Evolutionary conservation across 768 basidiomycete species (phyloP), one percentile per base, ranked within the genome.

Genomic region (Gloeophyllum trabeum): DNA sequence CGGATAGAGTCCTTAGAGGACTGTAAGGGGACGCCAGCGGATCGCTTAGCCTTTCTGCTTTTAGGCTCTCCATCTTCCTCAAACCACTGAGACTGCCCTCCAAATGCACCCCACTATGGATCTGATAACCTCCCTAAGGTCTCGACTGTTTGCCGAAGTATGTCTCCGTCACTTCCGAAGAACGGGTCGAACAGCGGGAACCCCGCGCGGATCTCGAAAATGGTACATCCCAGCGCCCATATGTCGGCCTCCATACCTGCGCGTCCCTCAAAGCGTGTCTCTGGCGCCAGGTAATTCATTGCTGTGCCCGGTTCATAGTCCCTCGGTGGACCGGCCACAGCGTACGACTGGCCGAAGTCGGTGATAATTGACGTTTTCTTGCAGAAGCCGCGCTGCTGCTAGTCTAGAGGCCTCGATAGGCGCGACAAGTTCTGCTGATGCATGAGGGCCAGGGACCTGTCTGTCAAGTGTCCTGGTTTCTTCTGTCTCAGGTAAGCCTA

Each of bases 161-260:
- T 52, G 12, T 52, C 48, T 3, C 24, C 41, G 30, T 58, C 54
- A 42, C 54, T 48, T 10, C 57, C 52, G 2, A 66, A 44, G 45
- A 65, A 64, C 6, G 62, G 18, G 6, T 66, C 65, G 43, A 68
- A 69, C 38, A 69, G 62, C 20, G 67, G 43, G 28, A 48, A 58
- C 3, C 67, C 66, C 21, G 67, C 61, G 16, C 65, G 60, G 43
- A 67, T 63, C 51, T 68, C 61, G 46, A 64, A 70, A 46, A 69
- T 61, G 37, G 57, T 45, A 48, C 69, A 70, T 43, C 47, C 68
- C 16, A 70, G 52, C 3, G 58, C 51, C 68, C 69, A 69, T 24
- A 69, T 46, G 46, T 69, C 66, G 10, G 67, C 30, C 37, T 44
- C 48, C 26, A 57, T 38, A 24, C 55, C 52, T 4, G 43, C 43